Conservation (phyloP, 2,329 filamentous ascomycete species). For the Rutstroemia sydowiana region DNA sequence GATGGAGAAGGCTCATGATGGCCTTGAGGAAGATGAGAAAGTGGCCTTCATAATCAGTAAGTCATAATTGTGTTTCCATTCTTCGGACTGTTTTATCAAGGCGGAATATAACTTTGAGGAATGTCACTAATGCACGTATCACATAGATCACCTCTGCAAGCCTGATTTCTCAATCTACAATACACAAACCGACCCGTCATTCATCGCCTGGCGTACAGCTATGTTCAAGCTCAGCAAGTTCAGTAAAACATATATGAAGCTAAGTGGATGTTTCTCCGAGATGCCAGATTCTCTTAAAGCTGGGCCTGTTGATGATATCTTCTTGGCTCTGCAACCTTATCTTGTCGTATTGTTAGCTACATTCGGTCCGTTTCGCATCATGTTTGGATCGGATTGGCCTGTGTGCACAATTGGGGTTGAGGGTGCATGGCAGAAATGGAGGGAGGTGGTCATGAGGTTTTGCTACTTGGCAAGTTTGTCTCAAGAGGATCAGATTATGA, state of each 20-base stretch:
- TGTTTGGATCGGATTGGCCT: slow-evolving; percentile 94
- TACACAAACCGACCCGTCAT: slow-evolving; percentile 36
- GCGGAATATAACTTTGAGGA: neutral
- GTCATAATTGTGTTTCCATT: slow-evolving; percentile 7
- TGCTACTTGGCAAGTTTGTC: slow-evolving; percentile 55
- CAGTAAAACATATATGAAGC: slow-evolving; percentile 73
- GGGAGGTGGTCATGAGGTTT: slow-evolving; percentile 58
- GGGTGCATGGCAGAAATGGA: slow-evolving; percentile 69
- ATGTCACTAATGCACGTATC: neutral
- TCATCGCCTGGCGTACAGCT: slow-evolving; percentile 60
- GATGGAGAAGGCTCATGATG: slow-evolving; percentile 59
- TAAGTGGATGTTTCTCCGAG: slow-evolving; percentile 81
- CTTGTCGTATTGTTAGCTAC: slow-evolving; percentile 61
- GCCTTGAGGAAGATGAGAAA: slow-evolving; percentile 49
- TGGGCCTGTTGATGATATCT: slow-evolving; percentile 47
- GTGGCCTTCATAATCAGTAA: slow-evolving; percentile 33
- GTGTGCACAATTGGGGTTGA: slow-evolving; percentile 65
- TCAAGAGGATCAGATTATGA: slow-evolving; percentile 52
- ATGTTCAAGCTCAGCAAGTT: slow-evolving; percentile 61
- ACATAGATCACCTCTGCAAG: slow-evolving; percentile 79
- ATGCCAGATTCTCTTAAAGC: slow-evolving; percentile 50
- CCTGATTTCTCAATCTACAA: slow-evolving; percentile 64
- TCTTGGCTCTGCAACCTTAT: slow-evolving; percentile 61
- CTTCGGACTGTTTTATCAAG: neutral
- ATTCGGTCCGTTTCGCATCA: slow-evolving; percentile 66